Percentiles rank a stretch among this genome's conserved stretches.
Evolutionary conservation across 768 basidiomycete genomes (phyloP).

Genomic region (Leccinum fibrillosum): DNA sequence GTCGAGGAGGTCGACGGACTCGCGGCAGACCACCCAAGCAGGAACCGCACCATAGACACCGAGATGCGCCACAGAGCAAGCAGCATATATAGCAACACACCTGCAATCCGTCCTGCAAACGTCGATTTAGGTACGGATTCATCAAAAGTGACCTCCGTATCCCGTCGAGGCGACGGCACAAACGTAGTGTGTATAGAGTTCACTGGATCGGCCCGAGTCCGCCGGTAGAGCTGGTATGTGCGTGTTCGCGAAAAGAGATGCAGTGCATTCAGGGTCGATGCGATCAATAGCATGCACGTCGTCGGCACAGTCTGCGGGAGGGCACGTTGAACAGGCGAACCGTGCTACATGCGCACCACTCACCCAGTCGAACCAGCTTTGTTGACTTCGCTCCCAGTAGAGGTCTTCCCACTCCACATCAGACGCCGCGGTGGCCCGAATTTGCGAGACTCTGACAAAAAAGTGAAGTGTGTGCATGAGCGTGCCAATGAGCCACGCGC

Average conservation of each 20-base stretch:
- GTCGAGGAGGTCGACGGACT: slow-evolving; percentile 34
- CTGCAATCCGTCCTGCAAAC: slow-evolving; percentile 36
- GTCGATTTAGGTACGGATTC: slow-evolving; percentile 45
- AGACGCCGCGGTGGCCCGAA: slow-evolving; percentile 55
- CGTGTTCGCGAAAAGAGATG: slow-evolving; percentile 70
- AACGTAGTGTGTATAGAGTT: slow-evolving; percentile 69
- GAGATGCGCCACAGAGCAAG: slow-evolving; percentile 48
- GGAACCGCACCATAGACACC: slow-evolving; percentile 59
- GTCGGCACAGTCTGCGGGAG: slow-evolving; percentile 58
- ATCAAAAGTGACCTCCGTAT: slow-evolving; percentile 13
- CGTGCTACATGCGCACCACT: slow-evolving; percentile 20
- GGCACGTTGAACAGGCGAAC: slow-evolving; percentile 8
- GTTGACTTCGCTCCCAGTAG: slow-evolving; percentile 60
- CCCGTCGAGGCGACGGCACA: slow-evolving; percentile 43
- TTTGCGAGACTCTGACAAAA: slow-evolving; percentile 56
- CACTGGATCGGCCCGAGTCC: slow-evolving; percentile 52
- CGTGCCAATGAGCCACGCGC: slow-evolving; percentile 64
- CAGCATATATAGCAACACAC: slow-evolving; percentile 34
- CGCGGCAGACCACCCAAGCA: slow-evolving; percentile 57
- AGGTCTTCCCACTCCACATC: slow-evolving; percentile 80
- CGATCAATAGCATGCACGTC: slow-evolving; percentile 51
- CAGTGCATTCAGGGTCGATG: slow-evolving; percentile 56
- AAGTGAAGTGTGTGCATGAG: slow-evolving; percentile 67
- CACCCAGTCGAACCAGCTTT: slow-evolving; percentile 82
- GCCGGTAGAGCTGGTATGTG: slow-evolving; percentile 64